phyloP scores from a whole-genome alignment of 2,329 filamentous ascomycete species.

The Fusarium lateritium region DNA sequence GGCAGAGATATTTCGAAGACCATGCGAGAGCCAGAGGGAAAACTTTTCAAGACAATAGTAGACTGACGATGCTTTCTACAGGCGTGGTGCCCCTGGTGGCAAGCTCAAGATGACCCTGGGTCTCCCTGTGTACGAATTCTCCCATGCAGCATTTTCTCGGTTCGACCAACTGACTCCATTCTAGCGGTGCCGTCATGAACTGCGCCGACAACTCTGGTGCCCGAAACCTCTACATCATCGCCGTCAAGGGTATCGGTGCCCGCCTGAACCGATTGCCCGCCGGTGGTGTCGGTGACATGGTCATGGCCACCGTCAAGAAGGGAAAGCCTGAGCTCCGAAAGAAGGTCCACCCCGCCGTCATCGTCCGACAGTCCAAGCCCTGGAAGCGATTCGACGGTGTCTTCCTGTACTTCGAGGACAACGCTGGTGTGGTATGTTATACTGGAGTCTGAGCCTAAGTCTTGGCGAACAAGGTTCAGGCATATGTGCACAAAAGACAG shows the following conservation, averaged over 20 bases:
- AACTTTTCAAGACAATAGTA: conserved; percentile 6
- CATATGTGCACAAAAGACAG: background rate
- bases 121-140: conserved; percentile 89
- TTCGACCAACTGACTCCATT: conserved; percentile 42
- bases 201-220: conserved; percentile 99
- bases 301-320: conserved; percentile 99
- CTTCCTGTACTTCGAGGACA: conserved; percentile 99
- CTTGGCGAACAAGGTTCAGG: background rate
- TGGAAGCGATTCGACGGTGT: conserved; percentile 99
- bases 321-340: conserved; percentile 99
- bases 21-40: conserved; percentile 24
- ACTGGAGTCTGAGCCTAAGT: background rate
- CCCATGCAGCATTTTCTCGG: conserved; percentile 18
- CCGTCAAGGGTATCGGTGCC: conserved; percentile 98
- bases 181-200: conserved; percentile 99
- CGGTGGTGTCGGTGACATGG: conserved; percentile 99
- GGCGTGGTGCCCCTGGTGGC: conserved; percentile 95
- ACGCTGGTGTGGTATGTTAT: conserved; percentile 93
- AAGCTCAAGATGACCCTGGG: conserved; percentile 99
- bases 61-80: conserved; percentile 59
- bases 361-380: conserved; percentile 98
- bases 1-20: conserved; percentile 34
- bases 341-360: conserved; percentile 99
- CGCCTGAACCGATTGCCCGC: conserved; percentile 97
- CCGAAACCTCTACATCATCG: conserved; percentile 99